These are phyloP conservation scores for Hydnomerulius pinastri DNA, from an alignment of 768 basidiomycete genomes.

Conservation along the genomic window DNA sequence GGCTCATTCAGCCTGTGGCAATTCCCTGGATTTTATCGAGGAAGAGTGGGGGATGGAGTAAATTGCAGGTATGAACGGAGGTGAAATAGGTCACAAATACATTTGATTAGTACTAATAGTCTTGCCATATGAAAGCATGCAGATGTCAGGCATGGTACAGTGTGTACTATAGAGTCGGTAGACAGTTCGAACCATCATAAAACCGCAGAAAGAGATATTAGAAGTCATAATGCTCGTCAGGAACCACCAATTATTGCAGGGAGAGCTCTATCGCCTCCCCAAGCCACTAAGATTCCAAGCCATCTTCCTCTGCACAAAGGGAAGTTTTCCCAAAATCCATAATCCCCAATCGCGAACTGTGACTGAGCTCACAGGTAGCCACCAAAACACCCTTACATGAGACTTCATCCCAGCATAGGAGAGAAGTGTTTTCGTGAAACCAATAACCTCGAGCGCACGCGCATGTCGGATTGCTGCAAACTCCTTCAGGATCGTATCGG, in stretches of 20 bases:
- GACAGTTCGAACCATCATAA: no score
- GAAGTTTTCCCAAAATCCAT: constrained; percentile 15
- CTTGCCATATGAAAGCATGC: no score
- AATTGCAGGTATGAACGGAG: no score
- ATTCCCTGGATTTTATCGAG: no score
- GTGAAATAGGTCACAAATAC: no score
- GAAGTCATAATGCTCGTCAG: neutral
- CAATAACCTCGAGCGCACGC: constrained; percentile 42
- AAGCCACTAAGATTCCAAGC: constrained; percentile 17
- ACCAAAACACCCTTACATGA: constrained; percentile 3
- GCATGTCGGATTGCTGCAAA: constrained; percentile 36
- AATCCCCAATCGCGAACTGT: constrained; percentile 27
- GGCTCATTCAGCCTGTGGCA: no score
- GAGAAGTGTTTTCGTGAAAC: constrained; percentile 37
- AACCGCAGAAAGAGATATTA: neutral
- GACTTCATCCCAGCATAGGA: constrained; percentile 18
- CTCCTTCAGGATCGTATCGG: constrained; percentile 32
- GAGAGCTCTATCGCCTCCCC: constrained; percentile 13
- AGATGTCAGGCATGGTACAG: no score
- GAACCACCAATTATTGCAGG: neutral
- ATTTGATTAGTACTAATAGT: neutral
- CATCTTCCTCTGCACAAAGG: constrained; percentile 2
- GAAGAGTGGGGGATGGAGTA: no score
- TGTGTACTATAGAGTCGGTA: no score
- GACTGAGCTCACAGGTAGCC: constrained; percentile 21